phyloP scores from a whole-genome alignment of 306 rosid genomes.

The Prunus salicina region DNA sequence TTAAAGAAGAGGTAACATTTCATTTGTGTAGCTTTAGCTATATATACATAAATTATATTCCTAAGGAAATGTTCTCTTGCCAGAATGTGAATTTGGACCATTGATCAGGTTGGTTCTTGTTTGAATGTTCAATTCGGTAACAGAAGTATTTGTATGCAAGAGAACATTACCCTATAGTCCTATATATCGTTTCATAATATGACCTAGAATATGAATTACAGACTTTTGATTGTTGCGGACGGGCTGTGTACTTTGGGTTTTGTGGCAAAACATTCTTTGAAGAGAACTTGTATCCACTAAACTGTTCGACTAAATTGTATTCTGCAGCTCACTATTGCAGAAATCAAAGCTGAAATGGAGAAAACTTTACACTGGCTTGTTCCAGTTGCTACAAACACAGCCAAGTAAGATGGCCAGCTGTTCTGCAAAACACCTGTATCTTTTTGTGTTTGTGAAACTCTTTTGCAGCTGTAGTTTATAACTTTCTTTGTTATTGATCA shows the following conservation, averaged over 20 bases:
- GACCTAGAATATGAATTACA: neutral
- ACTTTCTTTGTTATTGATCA: constrained; percentile 20
- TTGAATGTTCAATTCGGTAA: neutral
- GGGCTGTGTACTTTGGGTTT: neutral
- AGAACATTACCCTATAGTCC: neutral
- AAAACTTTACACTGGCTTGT: constrained; percentile 81
- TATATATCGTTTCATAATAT: neutral
- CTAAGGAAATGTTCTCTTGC: neutral
- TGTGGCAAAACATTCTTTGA: neutral
- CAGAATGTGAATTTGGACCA: neutral
- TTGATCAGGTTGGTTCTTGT: neutral
- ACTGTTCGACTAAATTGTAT: constrained; percentile 20
- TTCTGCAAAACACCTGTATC: constrained; percentile 16
- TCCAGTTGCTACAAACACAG: constrained; percentile 81
- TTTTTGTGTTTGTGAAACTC: neutral
- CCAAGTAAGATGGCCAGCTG: constrained; percentile 57
- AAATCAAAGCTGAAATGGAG: constrained; percentile 85
- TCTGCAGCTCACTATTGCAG: constrained; percentile 57
- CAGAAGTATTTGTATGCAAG: neutral
- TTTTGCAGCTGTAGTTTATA: constrained; percentile 9
- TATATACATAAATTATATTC: neutral
- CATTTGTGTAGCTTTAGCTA: neutral
- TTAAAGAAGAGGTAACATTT: constrained; percentile 55
- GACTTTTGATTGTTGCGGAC: neutral
- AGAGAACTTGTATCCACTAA: neutral